These are phyloP conservation scores for Aspergillus sp. DNA, from an alignment of 2,329 filamentous ascomycete genomes.

Conservation along the genomic window DNA sequence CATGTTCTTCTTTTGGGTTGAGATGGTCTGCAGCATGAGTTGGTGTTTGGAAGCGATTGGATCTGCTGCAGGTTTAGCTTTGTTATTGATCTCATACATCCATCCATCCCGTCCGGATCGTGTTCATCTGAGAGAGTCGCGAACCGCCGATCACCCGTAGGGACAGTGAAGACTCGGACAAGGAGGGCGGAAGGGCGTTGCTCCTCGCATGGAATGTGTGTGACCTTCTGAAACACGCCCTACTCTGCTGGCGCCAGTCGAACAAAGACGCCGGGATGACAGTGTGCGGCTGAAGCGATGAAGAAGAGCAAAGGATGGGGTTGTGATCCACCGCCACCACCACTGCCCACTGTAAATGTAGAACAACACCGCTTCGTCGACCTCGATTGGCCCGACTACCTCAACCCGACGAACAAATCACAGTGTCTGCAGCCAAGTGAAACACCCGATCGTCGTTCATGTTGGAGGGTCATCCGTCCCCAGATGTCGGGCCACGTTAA, in stretches of 20 bases:
- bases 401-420: background rate
- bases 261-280: too few relatives aligned
- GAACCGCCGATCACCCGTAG: too few relatives aligned
- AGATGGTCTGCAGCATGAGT: slow-evolving; percentile 4
- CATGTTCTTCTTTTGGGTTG: background rate
- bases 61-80: background rate
- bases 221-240: background rate
- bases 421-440: background rate
- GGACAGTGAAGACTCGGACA: too few relatives aligned
- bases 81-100: background rate
- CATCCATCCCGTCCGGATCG: background rate
- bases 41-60: slow-evolving; percentile 4
- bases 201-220: background rate
- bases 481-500: slow-evolving; percentile 6
- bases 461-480: background rate
- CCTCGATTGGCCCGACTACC: background rate
- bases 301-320: background rate
- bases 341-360: background rate
- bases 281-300: background rate
- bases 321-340: background rate
- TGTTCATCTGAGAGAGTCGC: background rate
- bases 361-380: background rate
- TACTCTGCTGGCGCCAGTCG: too few relatives aligned
- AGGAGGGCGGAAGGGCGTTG: too few relatives aligned
- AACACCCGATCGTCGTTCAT: background rate